A percentile compares a stretch with the other conserved stretches of the same genome.
Conservation (phyloP, 2,329 filamentous ascomycete genomes). For the Dothideomycetes sp. region DNA sequence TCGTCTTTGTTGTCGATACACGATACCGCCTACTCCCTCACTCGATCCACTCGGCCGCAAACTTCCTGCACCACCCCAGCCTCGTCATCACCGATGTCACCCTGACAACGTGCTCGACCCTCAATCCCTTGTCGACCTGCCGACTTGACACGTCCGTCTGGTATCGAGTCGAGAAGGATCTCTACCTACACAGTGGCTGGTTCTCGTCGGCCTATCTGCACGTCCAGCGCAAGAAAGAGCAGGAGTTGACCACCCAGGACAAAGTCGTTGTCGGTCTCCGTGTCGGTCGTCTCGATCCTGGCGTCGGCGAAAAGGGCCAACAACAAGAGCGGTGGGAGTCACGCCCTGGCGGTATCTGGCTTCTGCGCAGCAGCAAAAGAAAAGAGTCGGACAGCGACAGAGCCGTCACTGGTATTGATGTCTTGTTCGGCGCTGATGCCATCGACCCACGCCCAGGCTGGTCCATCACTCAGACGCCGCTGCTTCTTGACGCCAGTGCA, state of each 20-base stretch:
- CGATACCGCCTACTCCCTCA: slow-evolving; percentile 80
- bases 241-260: slow-evolving; percentile 65
- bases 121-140: slow-evolving; percentile 62
- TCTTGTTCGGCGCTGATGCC: slow-evolving; percentile 83
- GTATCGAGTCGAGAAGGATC: slow-evolving; percentile 82
- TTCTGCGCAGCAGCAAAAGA: slow-evolving; percentile 63
- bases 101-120: slow-evolving; percentile 62
- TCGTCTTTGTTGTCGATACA: slow-evolving; percentile 76
- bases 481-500: slow-evolving; percentile 58
- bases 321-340: slow-evolving; percentile 65
- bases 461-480: slow-evolving; percentile 63
- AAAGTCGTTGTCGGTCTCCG: slow-evolving; percentile 71
- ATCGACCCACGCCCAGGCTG: slow-evolving; percentile 83
- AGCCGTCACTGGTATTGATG: slow-evolving; percentile 71
- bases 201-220: slow-evolving; percentile 70
- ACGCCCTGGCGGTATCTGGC: slow-evolving; percentile 69
- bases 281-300: slow-evolving; percentile 64
- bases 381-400: slow-evolving; percentile 66
- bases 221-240: slow-evolving; percentile 74
- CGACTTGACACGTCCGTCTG: slow-evolving; percentile 63
- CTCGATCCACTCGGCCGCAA: slow-evolving; percentile 78
- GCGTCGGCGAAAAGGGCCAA: slow-evolving; percentile 45
- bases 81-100: slow-evolving; percentile 79
- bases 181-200: slow-evolving; percentile 69
- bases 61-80: slow-evolving; percentile 68